Conservation (phyloP, 1,284 basidiomycete species). For the Bjerkandera adusta region DNA sequence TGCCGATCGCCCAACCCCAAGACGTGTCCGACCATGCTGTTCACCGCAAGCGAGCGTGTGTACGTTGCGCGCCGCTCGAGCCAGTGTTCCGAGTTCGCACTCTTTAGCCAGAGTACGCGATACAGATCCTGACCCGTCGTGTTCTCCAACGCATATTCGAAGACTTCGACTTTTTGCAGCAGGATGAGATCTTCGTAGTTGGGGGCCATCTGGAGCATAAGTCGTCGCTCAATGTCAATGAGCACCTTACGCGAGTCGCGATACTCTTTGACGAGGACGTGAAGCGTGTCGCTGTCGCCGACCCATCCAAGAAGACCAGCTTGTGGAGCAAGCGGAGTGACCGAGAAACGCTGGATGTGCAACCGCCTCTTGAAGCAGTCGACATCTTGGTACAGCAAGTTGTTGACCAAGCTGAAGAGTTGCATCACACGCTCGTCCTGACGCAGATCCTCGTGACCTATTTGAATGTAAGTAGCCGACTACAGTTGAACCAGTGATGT, state of each 20-base stretch:
- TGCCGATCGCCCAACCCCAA: conserved; percentile 98
- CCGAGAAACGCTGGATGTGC: conserved; percentile 91
- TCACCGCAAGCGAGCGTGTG: conserved; percentile 92
- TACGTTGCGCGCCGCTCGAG: conserved; percentile 96
- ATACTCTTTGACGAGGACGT: conserved; percentile 96
- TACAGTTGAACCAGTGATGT: conserved; percentile 11
- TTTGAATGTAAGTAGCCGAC: not conserved
- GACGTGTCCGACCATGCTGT: conserved; percentile 97
- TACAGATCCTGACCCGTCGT: conserved; percentile 99
- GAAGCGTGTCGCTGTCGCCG: conserved; percentile 96
- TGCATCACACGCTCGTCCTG: conserved; percentile 99
- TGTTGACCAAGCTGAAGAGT: conserved; percentile 96
- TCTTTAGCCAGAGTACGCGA: conserved; percentile 96
- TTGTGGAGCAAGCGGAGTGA: conserved; percentile 95
- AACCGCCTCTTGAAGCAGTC: conserved; percentile 96
- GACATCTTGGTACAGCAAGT: conserved; percentile 88
- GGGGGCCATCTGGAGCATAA: conserved; percentile 99
- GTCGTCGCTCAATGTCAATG: conserved; percentile 95
- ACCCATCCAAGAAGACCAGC: conserved; percentile 97
- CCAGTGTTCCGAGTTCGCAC: conserved; percentile 96
- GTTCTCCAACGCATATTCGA: conserved; percentile 98
- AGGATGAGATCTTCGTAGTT: conserved; percentile 96
- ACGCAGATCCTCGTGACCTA: conserved; percentile 97
- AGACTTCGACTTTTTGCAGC: conserved; percentile 98
- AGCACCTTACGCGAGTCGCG: conserved; percentile 94